Evolutionary conservation across 2,329 filamentous ascomycete genomes (phyloP).

Genomic region (Celoporthe dispersa): DNA sequence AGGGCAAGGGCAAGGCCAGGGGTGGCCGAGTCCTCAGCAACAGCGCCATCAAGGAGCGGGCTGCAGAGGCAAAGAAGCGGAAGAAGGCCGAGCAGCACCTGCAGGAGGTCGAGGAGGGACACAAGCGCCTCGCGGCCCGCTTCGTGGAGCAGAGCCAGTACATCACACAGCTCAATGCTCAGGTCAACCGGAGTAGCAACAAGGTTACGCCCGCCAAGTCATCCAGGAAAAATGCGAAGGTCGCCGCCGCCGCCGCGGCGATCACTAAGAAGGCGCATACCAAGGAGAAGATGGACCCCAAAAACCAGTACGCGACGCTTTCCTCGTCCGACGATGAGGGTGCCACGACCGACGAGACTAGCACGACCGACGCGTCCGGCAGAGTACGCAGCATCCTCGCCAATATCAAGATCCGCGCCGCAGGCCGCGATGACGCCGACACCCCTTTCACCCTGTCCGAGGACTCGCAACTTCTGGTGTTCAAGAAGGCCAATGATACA

Average conservation of each 20-base stretch:
- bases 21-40: slow-evolving; percentile 11
- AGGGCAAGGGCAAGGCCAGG: slow-evolving; percentile 14
- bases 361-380: slow-evolving; percentile 15
- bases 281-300: neutral
- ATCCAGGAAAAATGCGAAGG: neutral
- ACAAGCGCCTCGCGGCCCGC: slow-evolving; percentile 16
- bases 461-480: slow-evolving; percentile 30
- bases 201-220: neutral
- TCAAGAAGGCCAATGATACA: slow-evolving; percentile 15
- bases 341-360: neutral
- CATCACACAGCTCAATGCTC: slow-evolving; percentile 15
- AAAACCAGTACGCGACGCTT: neutral
- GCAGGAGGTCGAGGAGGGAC: slow-evolving; percentile 15
- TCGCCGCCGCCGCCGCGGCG: neutral
- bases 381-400: slow-evolving; percentile 21
- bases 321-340: neutral
- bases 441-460: slow-evolving; percentile 31
- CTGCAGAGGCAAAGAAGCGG: neutral
- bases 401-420: slow-evolving; percentile 24
- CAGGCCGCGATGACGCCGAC: slow-evolving; percentile 6
- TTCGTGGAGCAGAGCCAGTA: slow-evolving; percentile 19
- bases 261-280: neutral
- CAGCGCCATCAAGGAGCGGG: slow-evolving; percentile 10
- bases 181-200: neutral
- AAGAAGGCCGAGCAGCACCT: slow-evolving; percentile 19